A percentile compares a stretch with the other conserved stretches of the same genome.
Conservation (phyloP, 129 eudicot species). For the Centella asiatica region DNA sequence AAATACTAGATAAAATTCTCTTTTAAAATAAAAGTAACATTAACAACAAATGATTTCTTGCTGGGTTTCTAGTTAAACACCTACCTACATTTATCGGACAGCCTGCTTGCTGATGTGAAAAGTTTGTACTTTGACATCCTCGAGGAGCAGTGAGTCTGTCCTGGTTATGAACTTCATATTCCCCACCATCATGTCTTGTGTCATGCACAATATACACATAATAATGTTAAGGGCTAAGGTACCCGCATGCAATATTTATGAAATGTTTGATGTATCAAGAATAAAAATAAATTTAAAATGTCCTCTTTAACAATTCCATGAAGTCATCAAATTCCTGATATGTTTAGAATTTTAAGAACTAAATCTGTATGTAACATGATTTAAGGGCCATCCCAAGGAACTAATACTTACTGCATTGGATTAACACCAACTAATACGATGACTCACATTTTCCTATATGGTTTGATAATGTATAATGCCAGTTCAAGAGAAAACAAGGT, state of each 20-base stretch:
- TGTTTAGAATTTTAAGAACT: not conserved
- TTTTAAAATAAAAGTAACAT: not conserved
- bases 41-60: not conserved
- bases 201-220: not conserved
- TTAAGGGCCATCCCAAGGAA: no score
- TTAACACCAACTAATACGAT: no score
- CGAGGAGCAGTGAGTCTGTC: constrained; percentile 22
- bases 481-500: no score
- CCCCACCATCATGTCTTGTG: constrained; percentile 26
- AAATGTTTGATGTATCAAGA: not conserved
- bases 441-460: no score
- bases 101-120: constrained; percentile 7
- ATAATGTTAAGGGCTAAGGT: not conserved
- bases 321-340: not conserved
- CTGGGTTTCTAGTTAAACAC: not conserved
- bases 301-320: no score
- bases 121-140: constrained; percentile 13
- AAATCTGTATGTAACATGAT: not conserved
- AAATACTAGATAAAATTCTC: not conserved
- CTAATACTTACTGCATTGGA: no score
- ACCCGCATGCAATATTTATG: not conserved
- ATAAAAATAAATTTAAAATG: not conserved
- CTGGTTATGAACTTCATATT: constrained; percentile 27
- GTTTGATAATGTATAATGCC: no score
- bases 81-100: constrained; percentile 21